Base-by-base conservation (phyloP, 257 asterid genomes). In the Apocynum venetum region DNA sequence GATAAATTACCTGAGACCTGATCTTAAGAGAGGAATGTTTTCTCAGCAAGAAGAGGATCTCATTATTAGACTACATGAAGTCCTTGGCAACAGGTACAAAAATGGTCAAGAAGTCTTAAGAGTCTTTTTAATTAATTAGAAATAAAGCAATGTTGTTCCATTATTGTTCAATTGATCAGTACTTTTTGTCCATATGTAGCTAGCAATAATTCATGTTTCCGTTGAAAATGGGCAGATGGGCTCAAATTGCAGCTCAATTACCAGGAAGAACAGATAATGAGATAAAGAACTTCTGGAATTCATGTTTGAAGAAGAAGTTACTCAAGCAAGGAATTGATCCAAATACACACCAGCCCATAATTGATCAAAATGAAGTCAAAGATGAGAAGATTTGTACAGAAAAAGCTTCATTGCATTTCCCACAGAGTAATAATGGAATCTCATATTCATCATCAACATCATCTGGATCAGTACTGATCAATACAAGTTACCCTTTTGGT, bases 261-360 rank as follows among this genome's bases (percentile, higher is more conserved):
- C 98, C 94, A 0, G 97, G 97, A 46, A 91, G 98, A 87, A 93
- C 98, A 59, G 97, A 93, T 41, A 93, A 93, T n/a, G 98, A 91
- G 89, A 90, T 93, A 35, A 93, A 93, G 83, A 93, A 93, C 71
- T 90, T 86, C 14, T 93, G 98, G 96, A 90, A 93, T 73, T 91
- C 98, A 8, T 80, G 82, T 80, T 79, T 93, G 47, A 93, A 91
- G 87, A 93, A 90, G 91, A 93, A 89, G 84, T 86, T 93, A 7
- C 65, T 83, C 52, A 93, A 89, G 81, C 93, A 87, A 84, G 98
- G 98, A 46, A 88, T 93, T 63, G 93, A 93, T 85, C 98, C 98
- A 0, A 87, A 73, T 51, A 93, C 96, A 12, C 97, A 92, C 88
- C 86, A 87, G 78, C 94, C 88, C 8, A 77, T 83, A 67, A 63